Evolutionary conservation across 306 rosid genomes (phyloP).

Genomic region (Cucurbita argyrosperma): DNA sequence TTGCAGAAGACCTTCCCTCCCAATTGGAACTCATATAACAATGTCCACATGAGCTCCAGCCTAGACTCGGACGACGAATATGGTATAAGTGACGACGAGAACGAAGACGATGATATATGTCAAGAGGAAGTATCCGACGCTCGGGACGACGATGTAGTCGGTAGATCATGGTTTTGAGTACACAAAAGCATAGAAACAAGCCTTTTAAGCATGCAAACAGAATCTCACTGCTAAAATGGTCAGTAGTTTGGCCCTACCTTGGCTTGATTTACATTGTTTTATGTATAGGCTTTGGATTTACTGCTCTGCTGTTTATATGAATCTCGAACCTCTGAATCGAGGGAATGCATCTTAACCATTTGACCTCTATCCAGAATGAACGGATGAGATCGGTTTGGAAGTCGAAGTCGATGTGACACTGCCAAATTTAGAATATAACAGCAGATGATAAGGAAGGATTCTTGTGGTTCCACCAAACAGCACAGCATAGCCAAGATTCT

Average conservation of each 20-base stretch:
- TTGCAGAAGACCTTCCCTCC: constrained; percentile 92
- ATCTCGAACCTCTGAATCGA: no score
- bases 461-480: constrained; percentile 1
- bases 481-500: neutral
- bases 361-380: no score
- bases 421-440: no score
- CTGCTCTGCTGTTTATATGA: neutral
- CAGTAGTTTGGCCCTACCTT: neutral
- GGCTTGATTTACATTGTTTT: neutral
- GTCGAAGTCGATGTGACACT: no score
- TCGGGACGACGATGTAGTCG: constrained; percentile 7
- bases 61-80: constrained; percentile 22
- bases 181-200: neutral
- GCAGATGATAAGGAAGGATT: neutral
- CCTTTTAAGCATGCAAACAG: neutral
- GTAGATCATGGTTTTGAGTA: constrained; percentile 2
- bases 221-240: neutral
- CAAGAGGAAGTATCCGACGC: constrained; percentile 6
- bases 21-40: constrained; percentile 58
- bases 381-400: no score
- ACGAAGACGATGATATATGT: constrained; percentile 10
- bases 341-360: no score
- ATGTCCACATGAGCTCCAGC: constrained; percentile 16
- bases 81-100: constrained; percentile 1
- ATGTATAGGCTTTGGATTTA: neutral